Evolutionary conservation across 441 rosid species (phyloP), one percentile per base, ranked within the genome.

Genomic region (Melianthus villosus): DNA sequence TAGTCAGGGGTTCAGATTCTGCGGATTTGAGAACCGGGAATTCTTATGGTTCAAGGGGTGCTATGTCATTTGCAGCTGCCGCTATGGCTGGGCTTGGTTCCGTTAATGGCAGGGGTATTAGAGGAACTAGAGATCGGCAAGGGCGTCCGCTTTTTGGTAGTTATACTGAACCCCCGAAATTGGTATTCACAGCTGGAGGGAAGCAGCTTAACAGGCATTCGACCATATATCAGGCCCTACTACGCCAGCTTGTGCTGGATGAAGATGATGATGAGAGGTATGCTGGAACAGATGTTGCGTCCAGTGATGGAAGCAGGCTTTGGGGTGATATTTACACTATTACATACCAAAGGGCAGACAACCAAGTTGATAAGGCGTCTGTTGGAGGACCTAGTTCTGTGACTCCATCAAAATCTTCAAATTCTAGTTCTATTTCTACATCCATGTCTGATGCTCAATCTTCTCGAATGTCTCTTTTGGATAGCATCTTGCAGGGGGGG

Each of bases 1-100:
- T 72, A 14, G 64, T 59, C 36, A 70, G 82, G 64, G 80, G 72
- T 25, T 74, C 89, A 3, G 85, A 83, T 53, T 77, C 86, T 56
- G 50, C 77, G 60, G 94, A 73, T 57, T 68, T 76, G 39, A 73
- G 86, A 48, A 56, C 72, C 59, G 75, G 79, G 22, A 68, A 55
- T 60, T 53, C 93, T 43, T 80, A 73, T 56, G 83, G 93, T 46
- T 68, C 97, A 34, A 79, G 92, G 65, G 96, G 96, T 47, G 89
- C 94, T 15, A 77, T 80, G 78, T 83, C 95, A 25, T 92, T 83
- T 63, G 99, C 95, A 27, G 95, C 99, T 34, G 95, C 95, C 20
- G 91, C 99, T 7, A 86, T 86, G 96, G 93, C 96, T 57, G 97
- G 96, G 53, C 82, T 86, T 53, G 93, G 93, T 52, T 68, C 93